Percentiles rank a stretch among this genome's conserved stretches.
These are phyloP conservation scores for Lycium barbarum DNA, from an alignment of 257 asterid species.

Conservation along the genomic window DNA sequence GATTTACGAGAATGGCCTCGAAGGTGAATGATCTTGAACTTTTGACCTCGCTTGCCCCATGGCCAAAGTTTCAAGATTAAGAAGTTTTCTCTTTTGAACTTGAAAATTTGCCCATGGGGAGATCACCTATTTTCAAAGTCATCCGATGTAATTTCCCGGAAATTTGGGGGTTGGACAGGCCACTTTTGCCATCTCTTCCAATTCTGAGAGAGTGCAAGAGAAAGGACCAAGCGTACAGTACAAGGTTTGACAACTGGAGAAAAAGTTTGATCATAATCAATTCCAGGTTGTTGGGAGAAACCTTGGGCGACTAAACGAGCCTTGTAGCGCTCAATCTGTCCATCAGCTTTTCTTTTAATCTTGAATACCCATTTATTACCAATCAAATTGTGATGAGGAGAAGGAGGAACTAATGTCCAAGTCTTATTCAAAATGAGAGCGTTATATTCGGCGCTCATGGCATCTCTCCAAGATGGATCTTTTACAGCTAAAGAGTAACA, in stretches of 20 bases:
- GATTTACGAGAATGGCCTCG: too few species aligned
- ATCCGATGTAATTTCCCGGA: too few species aligned
- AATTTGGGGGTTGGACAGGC: too few species aligned
- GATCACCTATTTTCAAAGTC: too few species aligned
- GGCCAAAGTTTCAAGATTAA: too few species aligned
- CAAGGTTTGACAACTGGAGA: neutral
- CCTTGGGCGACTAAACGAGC: neutral
- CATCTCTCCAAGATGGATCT: neutral
- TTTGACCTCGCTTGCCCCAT: too few species aligned
- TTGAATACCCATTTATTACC: neutral
- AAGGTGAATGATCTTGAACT: too few species aligned
- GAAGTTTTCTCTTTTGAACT: too few species aligned
- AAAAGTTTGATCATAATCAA: neutral
- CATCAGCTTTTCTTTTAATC: neutral
- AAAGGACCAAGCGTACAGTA: neutral
- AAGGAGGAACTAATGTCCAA: constrained; percentile 4
- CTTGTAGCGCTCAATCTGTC: neutral
- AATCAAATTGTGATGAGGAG: neutral
- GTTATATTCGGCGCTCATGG: neutral
- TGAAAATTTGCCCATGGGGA: too few species aligned
- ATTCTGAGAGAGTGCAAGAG: neutral
- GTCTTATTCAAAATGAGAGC: neutral
- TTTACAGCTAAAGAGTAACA: neutral
- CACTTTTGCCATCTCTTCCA: neutral
- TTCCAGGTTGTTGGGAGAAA: neutral